Conservation (phyloP, 2,329 filamentous ascomycete genomes). For the Aureobasidium sp. region DNA sequence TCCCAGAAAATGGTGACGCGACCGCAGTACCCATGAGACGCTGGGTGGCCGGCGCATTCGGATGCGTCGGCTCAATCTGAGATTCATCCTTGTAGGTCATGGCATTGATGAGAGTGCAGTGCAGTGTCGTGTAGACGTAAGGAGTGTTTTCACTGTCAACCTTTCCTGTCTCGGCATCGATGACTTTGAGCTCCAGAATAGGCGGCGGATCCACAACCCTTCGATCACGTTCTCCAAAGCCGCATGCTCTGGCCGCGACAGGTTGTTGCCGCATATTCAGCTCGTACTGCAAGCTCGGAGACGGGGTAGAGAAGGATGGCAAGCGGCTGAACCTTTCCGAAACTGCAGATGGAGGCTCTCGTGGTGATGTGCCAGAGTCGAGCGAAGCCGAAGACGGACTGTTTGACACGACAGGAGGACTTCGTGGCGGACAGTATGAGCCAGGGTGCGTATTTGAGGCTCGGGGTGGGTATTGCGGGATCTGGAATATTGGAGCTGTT, state of each 20-base stretch:
- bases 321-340: constrained; percentile 29
- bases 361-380: constrained; percentile 25
- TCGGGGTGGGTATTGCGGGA: constrained; percentile 15
- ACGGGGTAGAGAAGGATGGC: constrained; percentile 11
- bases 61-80: constrained; percentile 37
- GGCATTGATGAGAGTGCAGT: constrained; percentile 70
- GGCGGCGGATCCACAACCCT: constrained; percentile 78
- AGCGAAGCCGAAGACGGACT: constrained; percentile 19
- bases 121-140: constrained; percentile 54
- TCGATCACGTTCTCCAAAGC: constrained; percentile 74
- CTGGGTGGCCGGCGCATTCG: constrained; percentile 61
- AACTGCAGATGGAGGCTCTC: constrained; percentile 15
- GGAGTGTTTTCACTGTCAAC: constrained; percentile 50
- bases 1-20: constrained; percentile 67
- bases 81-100: constrained; percentile 61
- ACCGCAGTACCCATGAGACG: constrained; percentile 75
- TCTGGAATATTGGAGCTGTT: constrained; percentile 11
- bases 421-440: constrained; percentile 6
- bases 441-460: neutral
- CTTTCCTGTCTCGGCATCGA: constrained; percentile 46
- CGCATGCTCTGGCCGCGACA: constrained; percentile 68
- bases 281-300: constrained; percentile 34
- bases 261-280: constrained; percentile 70
- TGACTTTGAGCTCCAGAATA: constrained; percentile 65
- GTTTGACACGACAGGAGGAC: constrained; percentile 22